phyloP scores from a whole-genome alignment of 2,329 filamentous ascomycete species.

The Talaromyces pinophilus region DNA sequence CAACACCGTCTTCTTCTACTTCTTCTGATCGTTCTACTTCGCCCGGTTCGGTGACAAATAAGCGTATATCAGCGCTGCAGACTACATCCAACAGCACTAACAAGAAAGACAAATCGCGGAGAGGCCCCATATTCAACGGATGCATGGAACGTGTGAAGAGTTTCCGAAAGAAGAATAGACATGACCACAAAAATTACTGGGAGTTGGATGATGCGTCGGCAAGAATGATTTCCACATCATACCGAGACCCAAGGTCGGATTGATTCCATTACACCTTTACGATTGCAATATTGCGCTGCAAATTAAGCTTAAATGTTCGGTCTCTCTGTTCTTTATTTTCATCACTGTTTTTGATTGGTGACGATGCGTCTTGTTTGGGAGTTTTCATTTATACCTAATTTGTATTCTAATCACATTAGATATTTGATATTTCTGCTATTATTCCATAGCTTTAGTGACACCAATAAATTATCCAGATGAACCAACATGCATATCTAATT shows the following conservation, averaged over 20 bases:
- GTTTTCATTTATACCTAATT: too few relatives aligned
- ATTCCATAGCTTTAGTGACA: neutral
- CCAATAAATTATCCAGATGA: neutral
- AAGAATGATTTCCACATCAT: neutral
- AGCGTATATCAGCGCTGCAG: neutral
- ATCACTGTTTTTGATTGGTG: neutral
- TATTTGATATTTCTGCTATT: neutral
- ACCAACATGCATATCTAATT: neutral
- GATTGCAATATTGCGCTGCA: neutral
- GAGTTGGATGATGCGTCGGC: neutral
- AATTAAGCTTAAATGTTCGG: neutral
- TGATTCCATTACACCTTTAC: neutral
- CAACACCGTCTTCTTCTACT: neutral
- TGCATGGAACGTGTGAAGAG: conserved; percentile 1
- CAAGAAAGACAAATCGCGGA: neutral
- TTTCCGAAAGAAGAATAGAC: neutral
- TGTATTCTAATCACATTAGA: neutral
- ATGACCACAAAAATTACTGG: neutral
- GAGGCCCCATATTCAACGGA: neutral
- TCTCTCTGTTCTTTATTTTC: neutral
- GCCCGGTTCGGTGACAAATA: too few relatives aligned
- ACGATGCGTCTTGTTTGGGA: too few relatives aligned
- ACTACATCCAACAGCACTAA: neutral
- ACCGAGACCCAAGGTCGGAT: neutral
- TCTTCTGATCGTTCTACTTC: neutral